Evolutionary conservation across 352 stramenopile genomes (phyloP), one percentile per base, ranked within the genome.

Genomic region (Pythium guiyangense): DNA sequence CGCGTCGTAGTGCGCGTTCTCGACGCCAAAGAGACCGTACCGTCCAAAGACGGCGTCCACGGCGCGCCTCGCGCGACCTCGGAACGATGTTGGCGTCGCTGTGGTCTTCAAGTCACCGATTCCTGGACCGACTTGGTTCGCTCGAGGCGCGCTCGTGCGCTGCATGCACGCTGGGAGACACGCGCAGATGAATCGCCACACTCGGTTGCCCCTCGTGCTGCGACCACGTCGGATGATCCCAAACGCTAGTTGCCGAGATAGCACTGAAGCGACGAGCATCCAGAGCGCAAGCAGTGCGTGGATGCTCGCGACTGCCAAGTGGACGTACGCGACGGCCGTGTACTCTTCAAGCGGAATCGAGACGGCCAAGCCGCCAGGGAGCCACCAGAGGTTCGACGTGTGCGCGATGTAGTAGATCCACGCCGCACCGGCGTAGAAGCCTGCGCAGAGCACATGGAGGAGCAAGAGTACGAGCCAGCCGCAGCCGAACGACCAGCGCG

Each of bases 1-100:
- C 10, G 40, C 22, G 20, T 71, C 64, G 40, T 67, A 71, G 40
- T 68, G 49, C 10, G 43, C 18, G 22, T 54, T 64, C n/a, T 64
- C 51, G 26, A 71, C 54, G 6, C 64, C 55, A n/a, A 71, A 58
- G 22, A 67, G 31, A 1, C 59, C 50, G 10, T 54, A 39, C 12
- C 57, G 22, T 5, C 54, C 54, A 15, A 52, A 37, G 17, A 60
- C 18, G 3, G 52, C 52, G 18, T 31, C 22, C 5, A 34, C n/a
- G 20, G 20, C n/a, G 14, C 20, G 18, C 52, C 25, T 58, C 11
- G 17, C 40, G 6, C 2, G 6, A 6, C n/a, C 26, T 12, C 9
- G 11, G 52, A 26, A 8, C 8, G 11, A 20, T 43, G n/a, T 11
- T 44, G n/a, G n/a, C n/a, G 9, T 10, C 12, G n/a, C 15, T 11